phyloP scores from a whole-genome alignment of 2,329 filamentous ascomycete species.

The Magnaporthiopsis incrustans region DNA sequence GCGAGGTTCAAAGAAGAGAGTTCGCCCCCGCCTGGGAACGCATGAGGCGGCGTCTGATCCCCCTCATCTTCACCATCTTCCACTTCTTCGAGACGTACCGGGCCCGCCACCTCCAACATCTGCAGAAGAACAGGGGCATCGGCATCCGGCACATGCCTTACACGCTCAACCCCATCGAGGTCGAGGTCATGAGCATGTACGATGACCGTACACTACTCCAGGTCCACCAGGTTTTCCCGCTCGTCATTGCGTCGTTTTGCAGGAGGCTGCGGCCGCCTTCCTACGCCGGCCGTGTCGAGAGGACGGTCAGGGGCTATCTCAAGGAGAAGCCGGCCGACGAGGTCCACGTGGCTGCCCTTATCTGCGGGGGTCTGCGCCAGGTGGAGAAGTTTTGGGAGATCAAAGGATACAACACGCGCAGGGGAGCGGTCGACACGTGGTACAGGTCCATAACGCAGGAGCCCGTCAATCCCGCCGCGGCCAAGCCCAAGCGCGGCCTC shows the following conservation, averaged over 20 bases:
- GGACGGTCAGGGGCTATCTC: conserved; percentile 54
- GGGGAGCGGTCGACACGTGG: conserved; percentile 53
- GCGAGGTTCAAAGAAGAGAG: conserved; percentile 44
- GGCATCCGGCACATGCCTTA: conserved; percentile 45
- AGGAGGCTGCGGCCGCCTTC: conserved; percentile 54
- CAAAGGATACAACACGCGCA: conserved; percentile 54
- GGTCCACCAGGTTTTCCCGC: conserved; percentile 57
- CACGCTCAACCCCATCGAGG: conserved; percentile 55
- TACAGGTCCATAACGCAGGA: conserved; percentile 44
- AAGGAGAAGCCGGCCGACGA: conserved; percentile 56
- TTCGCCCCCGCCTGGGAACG: conserved; percentile 55
- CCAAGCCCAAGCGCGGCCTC: conserved; percentile 44
- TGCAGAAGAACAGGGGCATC: conserved; percentile 41
- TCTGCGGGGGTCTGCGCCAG: conserved; percentile 53
- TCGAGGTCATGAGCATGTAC: conserved; percentile 55
- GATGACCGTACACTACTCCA: conserved; percentile 54
- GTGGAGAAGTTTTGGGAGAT: conserved; percentile 59
- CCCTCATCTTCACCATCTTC: conserved; percentile 56
- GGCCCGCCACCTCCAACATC: conserved; percentile 47
- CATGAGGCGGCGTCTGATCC: conserved; percentile 57
- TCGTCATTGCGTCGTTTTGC: conserved; percentile 57
- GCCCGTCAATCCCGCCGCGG: conserved; percentile 27
- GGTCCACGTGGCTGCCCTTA: conserved; percentile 51
- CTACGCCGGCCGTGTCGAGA: conserved; percentile 55
- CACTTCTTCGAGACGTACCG: conserved; percentile 62